phyloP scores from a whole-genome alignment of 768 basidiomycete species.

The Suillus luteus region DNA sequence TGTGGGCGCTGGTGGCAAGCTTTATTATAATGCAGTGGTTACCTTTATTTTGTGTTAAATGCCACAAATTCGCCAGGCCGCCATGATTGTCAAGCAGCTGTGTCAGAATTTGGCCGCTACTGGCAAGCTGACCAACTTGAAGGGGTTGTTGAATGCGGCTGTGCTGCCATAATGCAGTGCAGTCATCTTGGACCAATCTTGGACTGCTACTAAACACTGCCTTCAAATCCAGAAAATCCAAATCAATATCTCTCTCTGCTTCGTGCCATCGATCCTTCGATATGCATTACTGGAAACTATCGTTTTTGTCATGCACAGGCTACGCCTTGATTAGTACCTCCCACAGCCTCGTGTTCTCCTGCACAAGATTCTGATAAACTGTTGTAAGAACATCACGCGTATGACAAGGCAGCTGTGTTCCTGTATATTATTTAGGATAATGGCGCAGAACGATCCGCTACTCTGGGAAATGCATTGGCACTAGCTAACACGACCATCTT shows the following conservation, averaged over 20 bases:
- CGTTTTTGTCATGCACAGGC: background rate
- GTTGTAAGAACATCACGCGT: background rate
- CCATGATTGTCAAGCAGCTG: too few species aligned
- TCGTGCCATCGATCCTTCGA: background rate
- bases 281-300: background rate
- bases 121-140: too few species aligned
- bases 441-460: conserved; percentile 63
- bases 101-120: too few species aligned
- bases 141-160: too few species aligned
- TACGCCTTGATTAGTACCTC: background rate
- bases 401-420: background rate
- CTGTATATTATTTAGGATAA: conserved; percentile 22
- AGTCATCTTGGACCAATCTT: too few species aligned
- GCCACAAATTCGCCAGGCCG: too few species aligned
- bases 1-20: background rate
- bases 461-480: conserved; percentile 76
- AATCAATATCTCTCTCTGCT: background rate
- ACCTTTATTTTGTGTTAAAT: too few species aligned
- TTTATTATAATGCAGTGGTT: too few species aligned
- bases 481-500: conserved; percentile 90
- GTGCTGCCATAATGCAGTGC: too few species aligned
- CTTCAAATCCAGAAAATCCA: too few species aligned
- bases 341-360: background rate
- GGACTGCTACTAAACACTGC: too few species aligned
- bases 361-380: background rate